phyloP scores from a whole-genome alignment of 768 basidiomycete genomes.

The Boletellus ananiceps region DNA sequence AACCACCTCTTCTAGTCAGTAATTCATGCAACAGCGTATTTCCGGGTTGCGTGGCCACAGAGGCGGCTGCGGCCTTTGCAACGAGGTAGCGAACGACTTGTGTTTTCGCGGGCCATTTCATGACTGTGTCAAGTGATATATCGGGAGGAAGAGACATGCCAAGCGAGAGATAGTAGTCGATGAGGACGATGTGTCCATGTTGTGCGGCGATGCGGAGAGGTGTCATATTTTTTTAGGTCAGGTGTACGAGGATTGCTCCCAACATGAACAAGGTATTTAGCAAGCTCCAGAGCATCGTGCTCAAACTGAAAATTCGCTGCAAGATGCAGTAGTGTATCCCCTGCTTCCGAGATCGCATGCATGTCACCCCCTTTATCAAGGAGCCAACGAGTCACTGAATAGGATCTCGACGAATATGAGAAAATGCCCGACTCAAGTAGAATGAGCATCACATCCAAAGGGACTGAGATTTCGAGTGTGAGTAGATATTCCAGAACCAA shows the following conservation, averaged over 20 bases:
- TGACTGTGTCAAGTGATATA: too few species aligned
- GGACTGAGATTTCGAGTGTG: neutral
- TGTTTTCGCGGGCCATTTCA: neutral
- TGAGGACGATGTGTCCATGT: neutral
- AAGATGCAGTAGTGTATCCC: neutral
- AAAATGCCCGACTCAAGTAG: too few species aligned
- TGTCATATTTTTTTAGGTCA: neutral
- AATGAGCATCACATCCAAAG: neutral
- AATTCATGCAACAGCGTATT: conserved; percentile 1
- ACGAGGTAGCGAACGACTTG: neutral
- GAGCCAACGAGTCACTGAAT: neutral
- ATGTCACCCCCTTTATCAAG: neutral
- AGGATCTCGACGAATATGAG: too few species aligned
- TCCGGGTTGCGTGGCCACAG: neutral
- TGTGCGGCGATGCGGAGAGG: neutral
- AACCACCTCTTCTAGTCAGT: neutral
- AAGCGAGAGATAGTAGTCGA: neutral
- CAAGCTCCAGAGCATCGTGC: neutral
- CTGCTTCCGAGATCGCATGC: neutral
- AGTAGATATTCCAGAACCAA: neutral
- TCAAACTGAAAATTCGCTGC: neutral
- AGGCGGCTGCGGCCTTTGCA: neutral
- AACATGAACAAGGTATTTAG: neutral
- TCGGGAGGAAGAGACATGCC: neutral
- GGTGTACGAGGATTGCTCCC: neutral